These are phyloP conservation scores for Centella asiatica DNA, from an alignment of 129 eudicot genomes.

Conservation along the genomic window DNA sequence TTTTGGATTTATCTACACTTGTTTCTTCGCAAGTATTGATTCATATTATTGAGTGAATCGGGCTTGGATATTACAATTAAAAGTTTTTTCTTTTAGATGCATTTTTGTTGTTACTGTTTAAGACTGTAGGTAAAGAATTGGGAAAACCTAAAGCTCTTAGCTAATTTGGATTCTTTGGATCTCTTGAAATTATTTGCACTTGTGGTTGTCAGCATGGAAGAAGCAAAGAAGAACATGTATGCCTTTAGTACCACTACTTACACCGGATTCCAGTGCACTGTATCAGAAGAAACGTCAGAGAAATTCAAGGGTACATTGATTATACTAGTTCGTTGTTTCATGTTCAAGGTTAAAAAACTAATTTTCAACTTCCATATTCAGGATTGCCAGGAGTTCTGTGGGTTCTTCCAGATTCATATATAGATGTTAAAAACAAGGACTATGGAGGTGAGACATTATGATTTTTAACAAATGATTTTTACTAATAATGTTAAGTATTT, in stretches of 20 bases:
- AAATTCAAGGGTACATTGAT: conserved; percentile 63
- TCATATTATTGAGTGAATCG: no score
- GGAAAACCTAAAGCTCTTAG: not conserved
- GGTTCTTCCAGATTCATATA: conserved; percentile 98
- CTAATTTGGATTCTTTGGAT: not conserved
- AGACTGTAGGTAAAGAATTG: not conserved
- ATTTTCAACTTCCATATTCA: conserved; percentile 14
- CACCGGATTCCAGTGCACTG: conserved; percentile 94
- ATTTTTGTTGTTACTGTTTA: not conserved
- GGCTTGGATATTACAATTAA: no score
- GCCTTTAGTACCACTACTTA: conserved; percentile 97
- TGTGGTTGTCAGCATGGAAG: conserved; percentile 61
- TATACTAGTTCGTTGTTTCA: not conserved
- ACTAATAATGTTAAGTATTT: not conserved
- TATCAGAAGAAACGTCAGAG: conserved; percentile 93
- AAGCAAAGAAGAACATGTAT: conserved; percentile 98
- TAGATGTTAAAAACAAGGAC: conserved; percentile 95
- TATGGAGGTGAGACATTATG: conserved; percentile 63
- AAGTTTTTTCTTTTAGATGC: no score
- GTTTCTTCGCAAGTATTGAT: no score
- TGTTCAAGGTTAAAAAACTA: not conserved
- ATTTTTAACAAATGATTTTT: not conserved
- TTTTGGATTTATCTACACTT: no score
- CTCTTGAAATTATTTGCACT: not conserved
- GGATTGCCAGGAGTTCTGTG: conserved; percentile 99